Evolutionary conservation across 169 alveolate genomes (phyloP), one percentile per base, ranked within the genome.

Genomic region (Plasmodium malariae): DNA sequence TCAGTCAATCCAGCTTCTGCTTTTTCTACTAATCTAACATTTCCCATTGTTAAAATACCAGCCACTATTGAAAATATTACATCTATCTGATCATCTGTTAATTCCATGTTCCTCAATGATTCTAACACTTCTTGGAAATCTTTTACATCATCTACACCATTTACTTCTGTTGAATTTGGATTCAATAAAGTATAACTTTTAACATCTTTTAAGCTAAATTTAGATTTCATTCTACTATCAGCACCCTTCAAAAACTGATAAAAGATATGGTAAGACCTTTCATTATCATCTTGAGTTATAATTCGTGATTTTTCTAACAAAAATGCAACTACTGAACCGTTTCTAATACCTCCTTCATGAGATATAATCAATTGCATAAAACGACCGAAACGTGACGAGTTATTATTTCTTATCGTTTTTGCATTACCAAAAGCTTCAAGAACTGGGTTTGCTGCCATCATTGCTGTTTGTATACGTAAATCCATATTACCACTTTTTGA

Each of bases 361-460:
- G 97, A 96, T 43, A 97, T 87, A 87, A 93, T 93, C 40, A 98
- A 93, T 85, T 97, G 98, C 95, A 98, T 98, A 95, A 98, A 98
- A 85, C 99, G 98, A 26, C 99, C 99, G 94, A 99, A 98, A 71
- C 99, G 95, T 60, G 99, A 95, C 71, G 99, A 96, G 88, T 99
- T 99, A 94, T 98, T 97, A 95, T 99, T 99, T 87, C 99, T 96
- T 7, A 98, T 96, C 2, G 99, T 99, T 92, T 98, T 98, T 3
- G 99, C 99, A 94, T 99, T 98, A 37, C 99, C 99, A 91, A 98
- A 99, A 28, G 99, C 98, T 94, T 98, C 99, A 57, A 98, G 97
- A 51, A 98, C 98, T 5, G 99, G 99, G 90, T 97, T 98, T 30
- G 99, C 97, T 28, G 98, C 97, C 87, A 97, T 93, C 87, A 98